A percentile compares a stretch with the other conserved stretches of the same genome.
Evolutionary conservation across 164 flowering plant species (phyloP).

Genomic region (Vitis cinerea): DNA sequence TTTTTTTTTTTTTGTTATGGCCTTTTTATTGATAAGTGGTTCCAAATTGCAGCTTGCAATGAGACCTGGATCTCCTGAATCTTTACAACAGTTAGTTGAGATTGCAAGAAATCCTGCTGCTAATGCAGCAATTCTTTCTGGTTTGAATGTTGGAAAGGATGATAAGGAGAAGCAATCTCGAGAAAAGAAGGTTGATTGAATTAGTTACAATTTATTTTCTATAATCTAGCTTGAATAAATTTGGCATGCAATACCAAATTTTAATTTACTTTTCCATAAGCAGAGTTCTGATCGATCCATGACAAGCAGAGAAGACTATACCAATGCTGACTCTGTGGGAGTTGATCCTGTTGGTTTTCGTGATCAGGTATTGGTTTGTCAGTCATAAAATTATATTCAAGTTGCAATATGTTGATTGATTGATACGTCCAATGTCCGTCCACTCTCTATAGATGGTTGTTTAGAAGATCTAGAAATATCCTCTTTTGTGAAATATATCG

Average conservation of each 20-base stretch:
- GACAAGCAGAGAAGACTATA: slow-evolving; percentile 55
- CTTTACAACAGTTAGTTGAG: slow-evolving; percentile 83
- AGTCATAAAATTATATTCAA: too few species aligned
- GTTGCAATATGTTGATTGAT: too few species aligned
- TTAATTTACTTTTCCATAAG: slow-evolving; percentile 8
- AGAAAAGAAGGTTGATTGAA: slow-evolving; percentile 67
- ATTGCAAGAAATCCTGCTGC: slow-evolving; percentile 73
- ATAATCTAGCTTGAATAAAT: background rate
- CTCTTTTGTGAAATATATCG: too few species aligned
- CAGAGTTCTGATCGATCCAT: slow-evolving; percentile 41
- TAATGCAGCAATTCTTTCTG: slow-evolving; percentile 30
- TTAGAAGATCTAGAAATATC: too few species aligned
- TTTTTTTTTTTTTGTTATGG: background rate
- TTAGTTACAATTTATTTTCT: background rate
- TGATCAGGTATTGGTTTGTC: slow-evolving; percentile 57
- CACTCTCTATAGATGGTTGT: too few species aligned
- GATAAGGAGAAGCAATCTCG: slow-evolving; percentile 54
- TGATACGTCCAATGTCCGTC: too few species aligned
- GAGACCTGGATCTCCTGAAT: slow-evolving; percentile 89
- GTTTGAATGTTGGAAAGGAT: slow-evolving; percentile 51
- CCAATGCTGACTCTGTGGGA: slow-evolving; percentile 39
- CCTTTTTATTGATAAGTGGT: background rate
- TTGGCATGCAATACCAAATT: background rate
- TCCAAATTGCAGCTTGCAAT: slow-evolving; percentile 61
- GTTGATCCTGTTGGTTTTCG: slow-evolving; percentile 79